These are phyloP conservation scores for Mycotypha africana DNA, from an alignment of 371 early-diverging fungal species.

Conservation along the genomic window DNA sequence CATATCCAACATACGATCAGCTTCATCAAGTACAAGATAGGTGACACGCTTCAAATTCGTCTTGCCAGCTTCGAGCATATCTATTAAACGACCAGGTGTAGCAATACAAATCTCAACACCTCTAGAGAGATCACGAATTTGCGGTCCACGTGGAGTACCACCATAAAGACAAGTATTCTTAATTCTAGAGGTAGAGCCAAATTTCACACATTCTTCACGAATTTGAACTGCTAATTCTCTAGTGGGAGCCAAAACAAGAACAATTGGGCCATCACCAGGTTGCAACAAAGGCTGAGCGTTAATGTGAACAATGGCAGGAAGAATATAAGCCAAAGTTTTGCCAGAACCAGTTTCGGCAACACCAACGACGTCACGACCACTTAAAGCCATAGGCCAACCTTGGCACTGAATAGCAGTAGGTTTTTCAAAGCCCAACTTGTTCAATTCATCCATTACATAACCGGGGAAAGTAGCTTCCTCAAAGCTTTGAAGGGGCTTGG, in stretches of 20 bases:
- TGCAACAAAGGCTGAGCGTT: conserved; percentile 94
- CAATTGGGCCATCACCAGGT: conserved; percentile 97
- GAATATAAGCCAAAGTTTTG: conserved; percentile 95
- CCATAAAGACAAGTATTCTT: conserved; percentile 95
- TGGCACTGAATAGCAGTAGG: conserved; percentile 99
- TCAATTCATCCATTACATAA: conserved; percentile 84
- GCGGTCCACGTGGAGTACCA: conserved; percentile 95
- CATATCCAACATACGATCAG: conserved; percentile 99
- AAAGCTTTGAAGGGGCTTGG: conserved; percentile 81
- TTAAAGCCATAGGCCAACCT: conserved; percentile 99
- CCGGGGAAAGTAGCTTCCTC: conserved; percentile 80
- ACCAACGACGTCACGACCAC: conserved; percentile 97
- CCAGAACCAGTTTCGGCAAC: conserved; percentile 99
- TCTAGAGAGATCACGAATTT: conserved; percentile 83
- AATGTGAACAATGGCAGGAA: conserved; percentile 99
- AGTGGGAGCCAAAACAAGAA: conserved; percentile 90
- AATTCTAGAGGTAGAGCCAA: conserved; percentile 83
- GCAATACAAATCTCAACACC: conserved; percentile 99
- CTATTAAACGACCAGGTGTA: conserved; percentile 99
- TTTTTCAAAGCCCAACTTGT: conserved; percentile 75
- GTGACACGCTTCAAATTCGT: conserved; percentile 95
- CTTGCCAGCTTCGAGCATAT: conserved; percentile 88
- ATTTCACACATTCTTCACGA: conserved; percentile 90
- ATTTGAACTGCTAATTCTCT: conserved; percentile 95
- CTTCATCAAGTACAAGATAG: conserved; percentile 98